Percentiles rank a stretch among this genome's conserved stretches.
Evolutionary conservation across 2,329 filamentous ascomycete genomes (phyloP).

Genomic region (Phyllosticta capitalensis): DNA sequence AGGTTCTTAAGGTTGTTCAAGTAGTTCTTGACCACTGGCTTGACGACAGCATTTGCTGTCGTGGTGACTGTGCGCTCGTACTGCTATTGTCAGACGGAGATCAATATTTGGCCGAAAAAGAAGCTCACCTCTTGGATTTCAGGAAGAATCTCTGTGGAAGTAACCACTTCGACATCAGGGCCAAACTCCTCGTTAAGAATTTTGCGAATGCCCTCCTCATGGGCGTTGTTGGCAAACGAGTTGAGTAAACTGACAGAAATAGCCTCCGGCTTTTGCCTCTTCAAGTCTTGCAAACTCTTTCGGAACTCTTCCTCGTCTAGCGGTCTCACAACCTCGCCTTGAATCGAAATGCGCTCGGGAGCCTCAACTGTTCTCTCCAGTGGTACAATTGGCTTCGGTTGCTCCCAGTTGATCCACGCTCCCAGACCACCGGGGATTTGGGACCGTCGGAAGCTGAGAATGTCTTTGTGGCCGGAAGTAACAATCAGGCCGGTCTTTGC

Average conservation of each 20-base stretch:
- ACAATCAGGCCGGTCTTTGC: conserved; percentile 39
- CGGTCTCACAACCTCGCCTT: conserved; percentile 31
- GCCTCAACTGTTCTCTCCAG: conserved; percentile 40
- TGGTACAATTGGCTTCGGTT: conserved; percentile 40
- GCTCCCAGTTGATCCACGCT: conserved; percentile 40
- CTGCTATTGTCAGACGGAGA: background rate
- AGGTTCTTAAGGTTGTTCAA: conserved; percentile 32
- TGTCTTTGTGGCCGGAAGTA: conserved; percentile 41
- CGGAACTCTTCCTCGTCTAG: conserved; percentile 34
- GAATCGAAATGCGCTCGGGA: conserved; percentile 35
- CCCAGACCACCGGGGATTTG: conserved; percentile 44
- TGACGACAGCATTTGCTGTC: conserved; percentile 39
- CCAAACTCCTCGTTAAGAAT: conserved; percentile 37
- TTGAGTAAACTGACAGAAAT: conserved; percentile 40
- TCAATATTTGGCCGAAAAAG: accelerated
- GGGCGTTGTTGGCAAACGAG: conserved; percentile 35
- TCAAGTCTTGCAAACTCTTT: conserved; percentile 28
- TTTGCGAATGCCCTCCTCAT: conserved; percentile 32
- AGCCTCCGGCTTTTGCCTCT: conserved; percentile 34
- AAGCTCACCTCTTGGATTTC: conserved; percentile 33
- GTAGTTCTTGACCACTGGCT: conserved; percentile 39
- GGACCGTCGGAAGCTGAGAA: conserved; percentile 37
- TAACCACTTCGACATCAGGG: conserved; percentile 34
- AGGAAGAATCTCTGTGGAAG: conserved; percentile 37
- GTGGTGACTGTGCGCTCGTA: conserved; percentile 42